phyloP scores from a whole-genome alignment of 495 filamentous ascomycete genomes.

The Apodospora peruviana region DNA sequence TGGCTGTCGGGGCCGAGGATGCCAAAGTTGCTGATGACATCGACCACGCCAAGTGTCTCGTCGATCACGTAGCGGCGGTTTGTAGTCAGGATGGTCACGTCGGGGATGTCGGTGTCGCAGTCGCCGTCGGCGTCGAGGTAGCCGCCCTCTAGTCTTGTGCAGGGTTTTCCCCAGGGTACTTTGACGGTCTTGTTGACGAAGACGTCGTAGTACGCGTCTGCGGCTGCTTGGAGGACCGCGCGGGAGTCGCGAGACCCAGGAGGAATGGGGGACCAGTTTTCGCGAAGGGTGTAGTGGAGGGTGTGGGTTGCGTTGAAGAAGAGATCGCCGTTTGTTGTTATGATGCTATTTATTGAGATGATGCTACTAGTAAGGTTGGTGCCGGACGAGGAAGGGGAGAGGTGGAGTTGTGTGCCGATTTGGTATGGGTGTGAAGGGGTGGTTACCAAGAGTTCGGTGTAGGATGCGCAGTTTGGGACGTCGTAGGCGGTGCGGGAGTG shows the following conservation, averaged over 20 bases:
- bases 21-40: background rate
- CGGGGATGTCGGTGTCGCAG: constrained; percentile 14
- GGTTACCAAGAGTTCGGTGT: constrained; percentile 39
- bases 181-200: constrained; percentile 1
- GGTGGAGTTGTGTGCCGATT: constrained; percentile 38
- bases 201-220: constrained; percentile 1
- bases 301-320: constrained; percentile 40
- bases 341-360: constrained; percentile 26
- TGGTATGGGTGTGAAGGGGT: constrained; percentile 35
- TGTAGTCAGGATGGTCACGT: background rate
- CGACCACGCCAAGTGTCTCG: background rate
- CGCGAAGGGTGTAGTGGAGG: constrained; percentile 27
- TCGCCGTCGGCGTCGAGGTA: constrained; percentile 28
- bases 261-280: constrained; percentile 26
- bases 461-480: constrained; percentile 35
- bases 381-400: constrained; percentile 21
- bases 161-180: background rate
- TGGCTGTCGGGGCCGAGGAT: constrained; percentile 1
- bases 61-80: constrained; percentile 1
- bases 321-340: constrained; percentile 31
- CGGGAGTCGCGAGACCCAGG: constrained; percentile 25
- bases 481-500: constrained; percentile 40
- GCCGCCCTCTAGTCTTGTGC: background rate
- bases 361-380: constrained; percentile 14
- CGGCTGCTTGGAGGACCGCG: constrained; percentile 26